Evolutionary conservation across 2,329 filamentous ascomycete genomes (phyloP), one percentile per base, ranked within the genome.

Genomic region (Parafenestella ontariensis): DNA sequence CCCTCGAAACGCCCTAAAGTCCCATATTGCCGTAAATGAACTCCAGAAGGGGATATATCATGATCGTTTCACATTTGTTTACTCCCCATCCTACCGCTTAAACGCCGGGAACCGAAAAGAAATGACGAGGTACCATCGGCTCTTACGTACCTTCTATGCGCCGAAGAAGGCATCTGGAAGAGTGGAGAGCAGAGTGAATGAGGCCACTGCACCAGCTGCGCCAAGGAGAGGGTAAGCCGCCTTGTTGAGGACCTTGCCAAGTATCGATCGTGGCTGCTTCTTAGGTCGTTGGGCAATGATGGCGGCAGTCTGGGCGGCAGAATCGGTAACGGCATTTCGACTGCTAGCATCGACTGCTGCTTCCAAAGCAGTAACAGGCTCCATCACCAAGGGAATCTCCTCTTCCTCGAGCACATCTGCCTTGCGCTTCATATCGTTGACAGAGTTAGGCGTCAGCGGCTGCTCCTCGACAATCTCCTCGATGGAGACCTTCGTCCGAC

Each of bases 381-480:
- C 23, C 9, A 28, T 17, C 15, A 17, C 11, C 3, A 41, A 21
- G n/a, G 15, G 1, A 9, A 24, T 44, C 10, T 65, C 58, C 5
- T 59, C 56, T 17, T 58, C 54, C 1, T 66, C 66, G 5, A 70
- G 34, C 1, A 61, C 65, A 20, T 72, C 68, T 2, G 71, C 71
- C 33, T 73, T 74, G 15, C 72, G 72, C 60, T 74, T 75, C 47
- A 64, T 47, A 40, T 54, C 58, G 3, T 61, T 67, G 2, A 69
- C 46, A 20, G 71, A 72, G 8, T 60, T 64, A 2, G 72, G 68
- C 1, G 71, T 72, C 5, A 61, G 67, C 15, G 72, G 70, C 29
- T 72, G 66, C 28, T 69, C 60, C 20, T 73, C 72, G 5, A 73
- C 68, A 36, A 73, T 73, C 44, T 74, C 70, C 1, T 64, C 58